Base-by-base conservation (phyloP, 192 early-diverging fungal species). In the Podila epigama region DNA sequence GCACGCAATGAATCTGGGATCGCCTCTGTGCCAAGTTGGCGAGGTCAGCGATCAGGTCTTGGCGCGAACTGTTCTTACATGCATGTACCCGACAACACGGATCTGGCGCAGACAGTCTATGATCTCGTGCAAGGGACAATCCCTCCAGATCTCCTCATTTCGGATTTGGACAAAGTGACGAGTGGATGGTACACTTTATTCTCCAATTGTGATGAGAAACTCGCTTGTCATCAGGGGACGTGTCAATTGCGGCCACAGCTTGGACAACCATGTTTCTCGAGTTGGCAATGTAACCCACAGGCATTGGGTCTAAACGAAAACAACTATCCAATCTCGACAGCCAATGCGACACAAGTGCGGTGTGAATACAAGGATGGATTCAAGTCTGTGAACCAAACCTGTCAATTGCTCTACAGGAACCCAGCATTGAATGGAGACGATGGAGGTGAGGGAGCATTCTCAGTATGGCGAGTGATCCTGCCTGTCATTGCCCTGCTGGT, bases 301-400 rank as follows among this genome's bases (percentile, higher is more conserved):
- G 73, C 73, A 4, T 29, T 77, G 20, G 73, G 73, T 8, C 66
- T 77, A 34, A 59, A 77, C 35, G 73, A 68, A 20, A 58, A 64
- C 60, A 77, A 77, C 13, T 31, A 41, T 0, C 73, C 73, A 5
- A 77, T 77, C n/a, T 37, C 66, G 15, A 50, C 55, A 1, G 55
- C 73, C 2, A 77, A 77, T 28, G 25, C 56, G 50, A 68, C 65
- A 5, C 63, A 51, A 34, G 31, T 77, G 34, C 73, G 73, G 50
- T 77, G 73, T 28, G 73, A 77, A 20, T 77, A 66, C 35, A 56
- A 52, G 35, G 37, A 27, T n/a, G 73, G 66, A 2, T 35, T 68
- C 50, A 50, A 59, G 50, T 64, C 66, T 0, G 42, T 40, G 3
- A 77, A 68, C 32, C 67, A 20, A 53, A 77, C 73, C 20, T 77